phyloP scores from a whole-genome alignment of 2,329 filamentous ascomycete genomes.

The Gyromitra esculenta region DNA sequence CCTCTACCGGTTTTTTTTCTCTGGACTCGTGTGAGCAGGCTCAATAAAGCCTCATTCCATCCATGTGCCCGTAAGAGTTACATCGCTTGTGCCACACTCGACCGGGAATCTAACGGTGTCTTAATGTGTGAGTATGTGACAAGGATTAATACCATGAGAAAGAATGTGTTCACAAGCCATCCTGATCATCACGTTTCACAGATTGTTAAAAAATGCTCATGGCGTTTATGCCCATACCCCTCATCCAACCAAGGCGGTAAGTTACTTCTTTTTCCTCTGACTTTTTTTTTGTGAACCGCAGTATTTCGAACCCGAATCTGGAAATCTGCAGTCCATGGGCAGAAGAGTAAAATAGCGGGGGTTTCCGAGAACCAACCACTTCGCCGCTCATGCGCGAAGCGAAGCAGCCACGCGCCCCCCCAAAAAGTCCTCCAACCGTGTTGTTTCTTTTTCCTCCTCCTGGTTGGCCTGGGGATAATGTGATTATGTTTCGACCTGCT shows the following conservation, averaged over 20 bases:
- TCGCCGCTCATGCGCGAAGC: constrained; percentile 38
- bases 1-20: constrained; percentile 22
- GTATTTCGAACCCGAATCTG: constrained; percentile 38
- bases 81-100: constrained; percentile 33
- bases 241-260: constrained; percentile 30
- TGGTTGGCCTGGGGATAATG: constrained; percentile 12
- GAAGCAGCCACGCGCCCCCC: constrained; percentile 47
- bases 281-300: constrained; percentile 24
- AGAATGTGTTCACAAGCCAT: constrained; percentile 46
- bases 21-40: constrained; percentile 36
- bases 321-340: constrained; percentile 34
- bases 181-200: constrained; percentile 47
- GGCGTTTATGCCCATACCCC: constrained; percentile 28
- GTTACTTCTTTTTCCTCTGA: constrained; percentile 7
- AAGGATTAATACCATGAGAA: constrained; percentile 34
- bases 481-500: constrained; percentile 44
- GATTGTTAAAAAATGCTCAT: constrained; percentile 40
- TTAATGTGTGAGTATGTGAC: constrained; percentile 31
- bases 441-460: constrained; percentile 39
- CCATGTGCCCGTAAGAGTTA: constrained; percentile 9
- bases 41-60: constrained; percentile 27
- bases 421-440: constrained; percentile 15
- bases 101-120: constrained; percentile 20
- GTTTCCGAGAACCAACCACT: constrained; percentile 37
- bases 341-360: constrained; percentile 25